Base-by-base conservation (phyloP, 495 filamentous ascomycete genomes). In the Aeminium ludgeri region DNA sequence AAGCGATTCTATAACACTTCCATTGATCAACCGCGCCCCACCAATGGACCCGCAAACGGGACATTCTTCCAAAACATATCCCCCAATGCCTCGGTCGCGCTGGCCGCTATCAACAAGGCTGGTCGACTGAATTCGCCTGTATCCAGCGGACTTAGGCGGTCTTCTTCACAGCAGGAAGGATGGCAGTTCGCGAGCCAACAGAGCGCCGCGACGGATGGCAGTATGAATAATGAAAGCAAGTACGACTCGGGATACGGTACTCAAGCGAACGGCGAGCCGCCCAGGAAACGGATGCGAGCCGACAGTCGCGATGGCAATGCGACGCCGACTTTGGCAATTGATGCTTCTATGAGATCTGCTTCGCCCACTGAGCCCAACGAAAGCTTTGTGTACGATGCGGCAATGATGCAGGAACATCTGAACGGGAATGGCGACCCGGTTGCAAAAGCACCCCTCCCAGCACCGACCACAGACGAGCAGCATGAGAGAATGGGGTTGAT, bases 21-120 rank as follows among this genome's bases (percentile, higher is more conserved):
- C 31, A 65, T 74, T 16, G 77, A 91, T 23, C 76, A 63, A 34
- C 75, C 82, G 30, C 1, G 43, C 29, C 39, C 43, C 2, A 58
- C 63, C 15, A 71, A 73, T 48, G 76, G 73, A 27, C 65, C 79
- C 41, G 61, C 70, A 8, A 71, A 74, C 45, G 85, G 81, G 8
- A 93, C 91, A 0, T 89, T 94, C 52, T 96, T 97, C 63, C 82
- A 86, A 51, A 93, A 89, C 54, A 94, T 96, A 46, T 95, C 87
- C 3, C 78, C 78, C 35, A 89, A 85, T 1, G 83, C 91, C 4
- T 86, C 85, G 1, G 84, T 81, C 50, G 89, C 87, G 5, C 78
- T 96, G 41, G 85, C 82, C 52, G 86, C 87, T 20, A 86, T 97
- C 58, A 93, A 80, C 68, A 95, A 95, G 60, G 60, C 57, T 13